Evolutionary conservation across 306 rosid species (phyloP).

Genomic region (Abrus pulchellus): DNA sequence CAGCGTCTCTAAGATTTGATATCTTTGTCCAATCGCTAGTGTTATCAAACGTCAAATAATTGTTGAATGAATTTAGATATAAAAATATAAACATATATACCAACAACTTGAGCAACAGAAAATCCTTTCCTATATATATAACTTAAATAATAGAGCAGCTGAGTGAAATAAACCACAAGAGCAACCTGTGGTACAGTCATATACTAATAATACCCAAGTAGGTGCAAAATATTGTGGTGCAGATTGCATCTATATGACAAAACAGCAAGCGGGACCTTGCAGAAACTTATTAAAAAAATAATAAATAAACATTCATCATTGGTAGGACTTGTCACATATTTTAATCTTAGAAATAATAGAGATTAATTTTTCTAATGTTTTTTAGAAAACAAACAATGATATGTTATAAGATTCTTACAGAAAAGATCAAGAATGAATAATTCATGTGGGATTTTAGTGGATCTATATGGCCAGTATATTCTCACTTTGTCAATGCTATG

Average conservation of each 20-base stretch:
- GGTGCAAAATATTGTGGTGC: slow-evolving; percentile 4
- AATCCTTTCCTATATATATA: not conserved
- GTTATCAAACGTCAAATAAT: not conserved
- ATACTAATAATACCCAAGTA: not conserved
- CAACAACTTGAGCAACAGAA: slow-evolving; percentile 12
- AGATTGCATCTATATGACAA: slow-evolving; percentile 2
- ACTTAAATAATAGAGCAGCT: not conserved
- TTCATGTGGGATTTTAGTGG: slow-evolving; percentile 15
- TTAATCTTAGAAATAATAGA: slow-evolving; percentile 5
- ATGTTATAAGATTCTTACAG: slow-evolving; percentile 10
- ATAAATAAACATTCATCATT: slow-evolving; percentile 3
- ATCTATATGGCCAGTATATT: slow-evolving; percentile 2
- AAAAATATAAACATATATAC: not conserved
- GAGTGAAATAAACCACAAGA: not conserved
- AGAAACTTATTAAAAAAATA: not conserved
- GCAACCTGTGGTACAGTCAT: not conserved
- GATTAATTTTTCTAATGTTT: not conserved
- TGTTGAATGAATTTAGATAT: not conserved
- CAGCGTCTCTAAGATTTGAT: slow-evolving; percentile 26
- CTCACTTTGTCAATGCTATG: not conserved
- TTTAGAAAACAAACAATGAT: not conserved
- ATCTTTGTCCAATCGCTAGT: not conserved
- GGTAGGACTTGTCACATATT: not conserved
- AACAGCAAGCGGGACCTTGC: not conserved
- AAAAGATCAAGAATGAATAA: slow-evolving; percentile 35